phyloP scores from a whole-genome alignment of 805 yeast species.

The Candida nonsorbophila region DNA sequence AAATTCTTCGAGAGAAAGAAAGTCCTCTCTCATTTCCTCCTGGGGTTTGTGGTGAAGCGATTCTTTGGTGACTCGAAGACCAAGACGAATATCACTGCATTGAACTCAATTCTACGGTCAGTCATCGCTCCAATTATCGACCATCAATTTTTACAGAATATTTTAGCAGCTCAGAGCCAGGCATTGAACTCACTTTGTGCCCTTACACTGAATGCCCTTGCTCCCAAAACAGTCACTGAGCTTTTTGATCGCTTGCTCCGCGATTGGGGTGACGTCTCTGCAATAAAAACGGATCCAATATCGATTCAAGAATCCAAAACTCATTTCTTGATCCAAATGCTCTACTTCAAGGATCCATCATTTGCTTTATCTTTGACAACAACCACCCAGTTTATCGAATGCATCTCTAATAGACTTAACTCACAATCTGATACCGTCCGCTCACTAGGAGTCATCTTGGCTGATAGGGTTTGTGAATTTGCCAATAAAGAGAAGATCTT shows the following conservation, averaged over 20 bases:
- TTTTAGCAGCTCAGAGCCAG: conserved; percentile 10
- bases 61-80: not conserved
- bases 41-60: conserved; percentile 7
- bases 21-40: conserved; percentile 13
- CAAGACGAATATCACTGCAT: not conserved
- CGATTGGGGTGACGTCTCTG: conserved; percentile 20
- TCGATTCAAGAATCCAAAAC: conserved; percentile 45
- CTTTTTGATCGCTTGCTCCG: conserved; percentile 1
- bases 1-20: conserved; percentile 21
- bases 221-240: conserved; percentile 3
- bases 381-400: conserved; percentile 37
- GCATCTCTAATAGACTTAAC: conserved; percentile 51
- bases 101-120: not conserved
- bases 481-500: conserved; percentile 26
- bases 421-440: conserved; percentile 44
- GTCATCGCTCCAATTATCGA: conserved; percentile 14
- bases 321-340: conserved; percentile 36
- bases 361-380: conserved; percentile 24
- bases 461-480: conserved; percentile 41
- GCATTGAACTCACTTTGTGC: conserved; percentile 13
- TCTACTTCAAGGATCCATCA: conserved; percentile 12
- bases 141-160: conserved; percentile 14
- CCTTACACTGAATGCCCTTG: too few relatives aligned
- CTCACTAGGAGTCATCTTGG: conserved; percentile 51
- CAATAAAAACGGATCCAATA: conserved; percentile 36